Conservation (phyloP, 2,329 filamentous ascomycete species). For the Metarhizium anisopliae region DNA sequence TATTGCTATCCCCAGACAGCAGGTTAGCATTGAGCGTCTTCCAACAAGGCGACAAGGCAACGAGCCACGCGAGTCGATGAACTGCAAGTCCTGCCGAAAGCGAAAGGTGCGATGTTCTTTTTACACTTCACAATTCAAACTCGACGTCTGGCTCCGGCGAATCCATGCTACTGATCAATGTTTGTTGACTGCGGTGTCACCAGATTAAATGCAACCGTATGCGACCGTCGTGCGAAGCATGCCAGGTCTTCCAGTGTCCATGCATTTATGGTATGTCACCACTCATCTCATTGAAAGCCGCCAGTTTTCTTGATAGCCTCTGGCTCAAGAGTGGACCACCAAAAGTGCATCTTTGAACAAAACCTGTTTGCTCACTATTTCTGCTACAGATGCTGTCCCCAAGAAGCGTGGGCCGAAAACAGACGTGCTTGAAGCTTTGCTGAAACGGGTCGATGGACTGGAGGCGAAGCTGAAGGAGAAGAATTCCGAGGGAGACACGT, state of each 20-base stretch:
- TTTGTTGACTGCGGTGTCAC: slow-evolving; percentile 1
- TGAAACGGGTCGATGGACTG: slow-evolving; percentile 78
- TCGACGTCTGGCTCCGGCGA: background rate
- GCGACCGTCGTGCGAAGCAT: slow-evolving; percentile 78
- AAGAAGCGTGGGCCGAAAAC: slow-evolving; percentile 89
- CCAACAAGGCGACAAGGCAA: slow-evolving; percentile 61
- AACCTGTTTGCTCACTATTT: slow-evolving; percentile 1
- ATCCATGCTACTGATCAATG: background rate
- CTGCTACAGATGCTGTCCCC: slow-evolving; percentile 63
- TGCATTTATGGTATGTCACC: slow-evolving; percentile 72
- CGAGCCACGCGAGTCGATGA: slow-evolving; percentile 84
- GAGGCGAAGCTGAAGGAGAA: slow-evolving; percentile 71
- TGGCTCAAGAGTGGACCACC: background rate
- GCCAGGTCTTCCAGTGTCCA: slow-evolving; percentile 78
- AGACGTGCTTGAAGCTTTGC: slow-evolving; percentile 73
- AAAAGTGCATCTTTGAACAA: background rate
- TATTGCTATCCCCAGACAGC: slow-evolving; percentile 59
- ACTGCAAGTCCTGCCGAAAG: slow-evolving; percentile 90
- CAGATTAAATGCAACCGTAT: slow-evolving; percentile 90
- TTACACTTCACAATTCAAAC: background rate
- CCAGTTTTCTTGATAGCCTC: background rate
- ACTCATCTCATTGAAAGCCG: too few species aligned
- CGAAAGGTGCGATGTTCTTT: slow-evolving; percentile 56
- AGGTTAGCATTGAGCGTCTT: slow-evolving; percentile 73
- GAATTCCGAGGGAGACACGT: slow-evolving; percentile 28